Conservation (phyloP, 2,329 filamentous ascomycete genomes). For the Alternaria incomplexa region DNA sequence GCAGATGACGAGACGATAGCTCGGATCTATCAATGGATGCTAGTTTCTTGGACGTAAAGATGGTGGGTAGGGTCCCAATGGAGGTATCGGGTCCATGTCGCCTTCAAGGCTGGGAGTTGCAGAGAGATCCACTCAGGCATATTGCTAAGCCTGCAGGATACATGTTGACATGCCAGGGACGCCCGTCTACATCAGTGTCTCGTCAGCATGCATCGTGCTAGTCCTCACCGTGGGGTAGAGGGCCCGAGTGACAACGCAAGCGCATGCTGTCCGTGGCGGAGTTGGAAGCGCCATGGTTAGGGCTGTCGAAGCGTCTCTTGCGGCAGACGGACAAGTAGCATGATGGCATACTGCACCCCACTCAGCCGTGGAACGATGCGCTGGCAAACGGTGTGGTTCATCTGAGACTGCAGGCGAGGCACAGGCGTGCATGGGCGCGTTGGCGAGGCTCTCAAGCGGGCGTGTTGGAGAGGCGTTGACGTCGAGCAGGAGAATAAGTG, state of each 20-base stretch:
- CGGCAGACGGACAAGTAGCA: slow-evolving; percentile 13
- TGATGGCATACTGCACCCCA: slow-evolving; percentile 21
- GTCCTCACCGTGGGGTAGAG: slow-evolving; percentile 27
- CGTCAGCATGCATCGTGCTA: slow-evolving; percentile 29
- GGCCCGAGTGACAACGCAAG: slow-evolving; percentile 13
- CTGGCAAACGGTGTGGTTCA: slow-evolving; percentile 29
- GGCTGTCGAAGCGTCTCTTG: slow-evolving; percentile 12
- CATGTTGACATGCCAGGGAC: slow-evolving; percentile 16
- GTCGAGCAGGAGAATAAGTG: slow-evolving; percentile 25
- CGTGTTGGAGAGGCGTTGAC: slow-evolving; percentile 23
- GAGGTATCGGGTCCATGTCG: neutral
- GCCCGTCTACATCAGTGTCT: slow-evolving; percentile 8
- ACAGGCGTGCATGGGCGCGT: slow-evolving; percentile 30
- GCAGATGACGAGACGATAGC: slow-evolving; percentile 34
- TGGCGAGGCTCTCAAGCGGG: slow-evolving; percentile 21
- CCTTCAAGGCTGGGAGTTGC: slow-evolving; percentile 16
- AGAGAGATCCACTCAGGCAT: slow-evolving; percentile 18
- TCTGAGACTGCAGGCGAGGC: slow-evolving; percentile 26
- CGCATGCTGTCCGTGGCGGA: slow-evolving; percentile 35
- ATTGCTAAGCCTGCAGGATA: slow-evolving; percentile 10
- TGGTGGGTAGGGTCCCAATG: slow-evolving; percentile 1
- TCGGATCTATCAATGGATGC: slow-evolving; percentile 3
- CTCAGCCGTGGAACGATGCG: slow-evolving; percentile 29
- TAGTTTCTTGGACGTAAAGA: neutral
- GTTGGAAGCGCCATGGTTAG: slow-evolving; percentile 10